A percentile compares a stretch with the other conserved stretches of the same genome.
phyloP scores from a whole-genome alignment of 2,329 filamentous ascomycete species.

The Onygena corvina region DNA sequence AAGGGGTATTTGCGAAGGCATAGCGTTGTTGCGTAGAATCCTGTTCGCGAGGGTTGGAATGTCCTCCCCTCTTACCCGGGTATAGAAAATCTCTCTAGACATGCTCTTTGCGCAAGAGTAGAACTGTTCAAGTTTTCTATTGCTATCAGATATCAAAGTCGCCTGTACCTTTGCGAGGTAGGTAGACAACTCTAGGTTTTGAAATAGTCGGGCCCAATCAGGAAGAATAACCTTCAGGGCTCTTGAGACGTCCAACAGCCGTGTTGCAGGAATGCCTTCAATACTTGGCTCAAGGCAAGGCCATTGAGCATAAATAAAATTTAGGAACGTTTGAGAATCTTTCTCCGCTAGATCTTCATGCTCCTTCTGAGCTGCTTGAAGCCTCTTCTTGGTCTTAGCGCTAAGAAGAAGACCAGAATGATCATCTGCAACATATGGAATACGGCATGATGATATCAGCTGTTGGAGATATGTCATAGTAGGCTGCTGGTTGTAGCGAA shows the following conservation, averaged over 20 bases:
- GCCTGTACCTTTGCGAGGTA: constrained; percentile 37
- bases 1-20: background rate
- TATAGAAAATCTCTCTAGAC: background rate
- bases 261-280: background rate
- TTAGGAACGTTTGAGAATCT: constrained; percentile 11
- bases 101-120: background rate
- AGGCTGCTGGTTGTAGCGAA: constrained; percentile 12
- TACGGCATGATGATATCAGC: constrained; percentile 8
- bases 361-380: constrained; percentile 6
- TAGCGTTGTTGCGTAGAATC: background rate
- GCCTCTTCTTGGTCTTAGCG: constrained; percentile 6
- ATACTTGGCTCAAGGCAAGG: constrained; percentile 11
- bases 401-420: background rate
- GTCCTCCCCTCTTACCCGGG: background rate
- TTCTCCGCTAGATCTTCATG: constrained; percentile 11
- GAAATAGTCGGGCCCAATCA: constrained; percentile 40
- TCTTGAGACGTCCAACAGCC: constrained; percentile 7
- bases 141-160: constrained; percentile 25
- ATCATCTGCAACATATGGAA: constrained; percentile 10
- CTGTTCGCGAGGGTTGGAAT: constrained; percentile 6
- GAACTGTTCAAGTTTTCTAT: background rate
- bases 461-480: constrained; percentile 8
- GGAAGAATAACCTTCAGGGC: constrained; percentile 33
- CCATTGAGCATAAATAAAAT: constrained; percentile 15
- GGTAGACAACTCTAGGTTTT: constrained; percentile 37